Conservation (phyloP, 2,329 filamentous ascomycete genomes). For the Ceratocystis smalleyi region DNA sequence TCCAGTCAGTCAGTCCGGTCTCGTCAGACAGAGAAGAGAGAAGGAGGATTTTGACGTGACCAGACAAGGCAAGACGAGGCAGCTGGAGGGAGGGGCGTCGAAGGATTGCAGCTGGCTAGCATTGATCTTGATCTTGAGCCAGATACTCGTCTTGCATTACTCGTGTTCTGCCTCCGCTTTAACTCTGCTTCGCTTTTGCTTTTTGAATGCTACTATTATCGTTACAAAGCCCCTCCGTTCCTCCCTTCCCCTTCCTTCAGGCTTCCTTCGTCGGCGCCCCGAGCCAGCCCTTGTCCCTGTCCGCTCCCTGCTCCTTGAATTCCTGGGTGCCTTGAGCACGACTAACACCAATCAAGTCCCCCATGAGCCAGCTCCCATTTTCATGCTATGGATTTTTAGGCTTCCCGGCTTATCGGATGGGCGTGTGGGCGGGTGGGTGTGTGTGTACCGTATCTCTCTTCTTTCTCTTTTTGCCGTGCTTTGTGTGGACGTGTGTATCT, state of each 20-base stretch:
- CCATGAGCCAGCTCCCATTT: not conserved
- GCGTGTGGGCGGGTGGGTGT: not conserved
- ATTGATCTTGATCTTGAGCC: not conserved
- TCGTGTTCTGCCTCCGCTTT: too few relatives aligned
- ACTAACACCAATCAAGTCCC: not conserved
- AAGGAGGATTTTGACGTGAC: too few relatives aligned
- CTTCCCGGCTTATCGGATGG: not conserved
- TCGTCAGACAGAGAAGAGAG: too few relatives aligned
- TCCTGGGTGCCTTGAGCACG: not conserved
- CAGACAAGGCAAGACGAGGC: too few relatives aligned
- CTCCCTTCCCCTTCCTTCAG: not conserved
- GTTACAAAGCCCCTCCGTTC: not conserved
- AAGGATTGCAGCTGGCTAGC: too few relatives aligned
- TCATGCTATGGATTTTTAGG: not conserved
- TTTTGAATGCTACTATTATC: not conserved
- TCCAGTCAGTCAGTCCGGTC: too few relatives aligned
- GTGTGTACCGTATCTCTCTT: not conserved
- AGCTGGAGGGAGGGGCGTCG: too few relatives aligned
- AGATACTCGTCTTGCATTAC: too few relatives aligned
- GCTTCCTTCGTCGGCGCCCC: not conserved
- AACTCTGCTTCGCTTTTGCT: not conserved
- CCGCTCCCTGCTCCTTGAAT: not conserved
- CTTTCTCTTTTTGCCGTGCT: too few relatives aligned
- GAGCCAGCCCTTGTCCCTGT: not conserved
- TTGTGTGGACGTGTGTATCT: not conserved